Percentiles rank a stretch among this genome's conserved stretches.
These are phyloP conservation scores for Typha latifolia DNA, from an alignment of 176 grass and related monocot genomes.

Conservation along the genomic window DNA sequence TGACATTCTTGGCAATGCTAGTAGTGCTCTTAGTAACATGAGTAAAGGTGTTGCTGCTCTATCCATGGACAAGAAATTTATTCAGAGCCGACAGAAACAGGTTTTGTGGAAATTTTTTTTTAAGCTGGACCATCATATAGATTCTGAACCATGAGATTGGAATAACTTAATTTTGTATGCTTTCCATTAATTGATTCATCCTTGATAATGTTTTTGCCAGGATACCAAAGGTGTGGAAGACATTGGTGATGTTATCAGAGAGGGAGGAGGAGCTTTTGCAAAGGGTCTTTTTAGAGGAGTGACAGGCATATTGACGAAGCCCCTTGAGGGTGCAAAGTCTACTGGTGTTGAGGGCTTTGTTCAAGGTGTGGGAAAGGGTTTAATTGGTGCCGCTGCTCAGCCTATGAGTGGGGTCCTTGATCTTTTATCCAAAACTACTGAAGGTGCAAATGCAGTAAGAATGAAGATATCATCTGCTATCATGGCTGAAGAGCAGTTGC, in stretches of 20 bases:
- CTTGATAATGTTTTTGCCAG: constrained; percentile 23
- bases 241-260: constrained; percentile 90
- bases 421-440: constrained; percentile 93
- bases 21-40: constrained; percentile 97
- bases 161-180: not conserved
- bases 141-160: not conserved
- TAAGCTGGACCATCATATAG: not conserved
- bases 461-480: constrained; percentile 98
- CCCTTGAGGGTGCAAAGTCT: constrained; percentile 93
- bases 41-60: constrained; percentile 96
- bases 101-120: constrained; percentile 8
- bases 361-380: constrained; percentile 88
- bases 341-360: constrained; percentile 97
- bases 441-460: constrained; percentile 98
- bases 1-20: constrained; percentile 99
- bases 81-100: constrained; percentile 86
- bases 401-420: constrained; percentile 96
- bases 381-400: constrained; percentile 94
- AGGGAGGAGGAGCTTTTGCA: constrained; percentile 91
- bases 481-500: constrained; percentile 87
- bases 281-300: constrained; percentile 97
- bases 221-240: constrained; percentile 99
- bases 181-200: not conserved
- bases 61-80: constrained; percentile 99
- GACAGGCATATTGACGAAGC: constrained; percentile 94